These are phyloP conservation scores for Backusella circina DNA, from an alignment of 192 early-diverging fungal genomes.

Conservation along the genomic window DNA sequence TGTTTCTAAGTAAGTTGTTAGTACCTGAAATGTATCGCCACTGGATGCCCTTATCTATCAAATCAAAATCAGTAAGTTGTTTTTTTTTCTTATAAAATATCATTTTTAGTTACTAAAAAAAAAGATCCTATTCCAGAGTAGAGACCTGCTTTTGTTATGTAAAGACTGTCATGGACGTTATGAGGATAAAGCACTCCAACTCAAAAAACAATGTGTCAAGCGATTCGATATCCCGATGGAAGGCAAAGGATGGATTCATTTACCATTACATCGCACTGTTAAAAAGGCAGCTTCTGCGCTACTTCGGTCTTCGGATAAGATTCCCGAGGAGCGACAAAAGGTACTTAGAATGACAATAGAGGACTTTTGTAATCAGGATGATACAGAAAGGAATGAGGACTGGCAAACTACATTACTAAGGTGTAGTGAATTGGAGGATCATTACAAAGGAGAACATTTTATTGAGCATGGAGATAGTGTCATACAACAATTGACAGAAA, in stretches of 20 bases:
- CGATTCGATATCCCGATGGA: conserved; percentile 28
- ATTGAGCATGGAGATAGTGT: conserved; percentile 25
- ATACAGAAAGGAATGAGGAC: not conserved
- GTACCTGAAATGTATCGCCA: conserved; percentile 42
- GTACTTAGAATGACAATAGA: not conserved
- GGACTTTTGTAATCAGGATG: not conserved
- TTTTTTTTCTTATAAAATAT: not conserved
- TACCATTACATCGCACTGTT: conserved; percentile 11
- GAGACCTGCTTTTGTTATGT: conserved; percentile 32
- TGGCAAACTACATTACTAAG: not conserved
- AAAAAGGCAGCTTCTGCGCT: conserved; percentile 35
- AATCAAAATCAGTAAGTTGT: conserved; percentile 34
- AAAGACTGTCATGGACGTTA: conserved; percentile 30
- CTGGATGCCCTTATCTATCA: conserved; percentile 32
- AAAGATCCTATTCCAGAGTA: conserved; percentile 20
- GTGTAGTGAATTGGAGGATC: conserved; percentile 18
- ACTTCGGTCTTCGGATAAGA: conserved; percentile 6
- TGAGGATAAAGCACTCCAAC: conserved; percentile 17
- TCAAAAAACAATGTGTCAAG: conserved; percentile 21
- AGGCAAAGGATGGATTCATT: conserved; percentile 24
- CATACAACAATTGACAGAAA: conserved; percentile 11
- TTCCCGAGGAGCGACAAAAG: conserved; percentile 2
- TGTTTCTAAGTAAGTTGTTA: not conserved
- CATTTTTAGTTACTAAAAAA: not conserved
- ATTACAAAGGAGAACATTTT: conserved; percentile 17